phyloP scores from a whole-genome alignment of 768 basidiomycete species.

The Termitomyces sp. region DNA sequence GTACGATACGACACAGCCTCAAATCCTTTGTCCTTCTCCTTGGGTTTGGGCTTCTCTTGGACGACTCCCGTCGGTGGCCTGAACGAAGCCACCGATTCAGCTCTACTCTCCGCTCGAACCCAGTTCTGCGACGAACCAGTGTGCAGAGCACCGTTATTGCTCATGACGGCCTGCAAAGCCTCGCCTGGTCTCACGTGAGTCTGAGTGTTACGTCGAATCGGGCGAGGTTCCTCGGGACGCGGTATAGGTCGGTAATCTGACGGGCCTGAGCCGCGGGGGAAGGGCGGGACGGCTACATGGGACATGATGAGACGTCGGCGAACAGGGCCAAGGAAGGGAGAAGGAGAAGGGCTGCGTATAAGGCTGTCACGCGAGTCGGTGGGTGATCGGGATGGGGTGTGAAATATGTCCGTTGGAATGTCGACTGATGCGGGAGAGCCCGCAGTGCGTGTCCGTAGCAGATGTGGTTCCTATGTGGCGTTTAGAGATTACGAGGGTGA shows the following conservation, averaged over 20 bases:
- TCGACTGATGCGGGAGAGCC: conserved; percentile 11
- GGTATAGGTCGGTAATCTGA: conserved; percentile 17
- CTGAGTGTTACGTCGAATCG: not conserved
- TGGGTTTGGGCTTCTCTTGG: not conserved
- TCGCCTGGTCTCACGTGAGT: conserved; percentile 12
- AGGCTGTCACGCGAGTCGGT: conserved; percentile 12
- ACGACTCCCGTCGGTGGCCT: not conserved
- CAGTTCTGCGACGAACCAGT: not conserved
- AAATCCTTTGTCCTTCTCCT: not conserved
- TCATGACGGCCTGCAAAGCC: conserved; percentile 14
- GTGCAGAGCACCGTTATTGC: conserved; percentile 13
- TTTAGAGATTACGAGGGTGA: not conserved
- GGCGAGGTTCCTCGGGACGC: not conserved
- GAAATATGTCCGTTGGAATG: conserved; percentile 2
- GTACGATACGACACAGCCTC: not conserved
- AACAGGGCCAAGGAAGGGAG: not conserved
- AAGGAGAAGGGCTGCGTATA: not conserved
- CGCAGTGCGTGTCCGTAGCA: conserved; percentile 4
- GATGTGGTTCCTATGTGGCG: not conserved
- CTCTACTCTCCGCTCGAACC: not conserved
- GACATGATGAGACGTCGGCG: conserved; percentile 15
- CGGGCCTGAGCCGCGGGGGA: conserved; percentile 12
- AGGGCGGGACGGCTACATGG: conserved; percentile 23
- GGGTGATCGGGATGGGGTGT: conserved; percentile 4
- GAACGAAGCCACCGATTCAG: not conserved